Conservation (phyloP, 306 rosid genomes). For the Inga laurina region DNA sequence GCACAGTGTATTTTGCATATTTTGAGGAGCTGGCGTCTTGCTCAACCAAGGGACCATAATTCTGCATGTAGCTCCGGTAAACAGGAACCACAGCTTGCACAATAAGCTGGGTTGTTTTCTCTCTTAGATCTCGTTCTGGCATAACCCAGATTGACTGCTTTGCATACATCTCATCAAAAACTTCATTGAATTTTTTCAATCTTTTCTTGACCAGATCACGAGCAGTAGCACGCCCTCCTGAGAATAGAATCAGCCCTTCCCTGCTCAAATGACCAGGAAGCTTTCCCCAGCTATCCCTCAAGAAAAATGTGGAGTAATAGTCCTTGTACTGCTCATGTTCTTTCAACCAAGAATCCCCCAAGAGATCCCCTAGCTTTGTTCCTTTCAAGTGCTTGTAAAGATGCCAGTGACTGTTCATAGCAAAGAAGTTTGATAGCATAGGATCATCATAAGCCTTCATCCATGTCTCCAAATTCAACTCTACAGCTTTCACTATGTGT, state of each 20-base stretch:
- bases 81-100: conserved; percentile 97
- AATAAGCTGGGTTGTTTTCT: conserved; percentile 83
- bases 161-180: conserved; percentile 77
- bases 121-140: conserved; percentile 78
- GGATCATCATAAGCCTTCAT: conserved; percentile 74
- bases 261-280: conserved; percentile 91
- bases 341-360: conserved; percentile 68
- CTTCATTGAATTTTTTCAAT: conserved; percentile 84
- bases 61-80: conserved; percentile 98
- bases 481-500: conserved; percentile 78
- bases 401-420: conserved; percentile 95
- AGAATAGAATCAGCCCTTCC: conserved; percentile 92
- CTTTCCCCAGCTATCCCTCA: conserved; percentile 94
- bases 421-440: conserved; percentile 64
- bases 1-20: conserved; percentile 85
- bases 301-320: conserved; percentile 58
- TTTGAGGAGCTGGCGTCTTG: conserved; percentile 81
- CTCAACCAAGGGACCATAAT: conserved; percentile 97
- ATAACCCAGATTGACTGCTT: conserved; percentile 81
- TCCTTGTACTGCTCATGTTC: conserved; percentile 88
- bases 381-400: conserved; percentile 81
- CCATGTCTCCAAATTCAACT: conserved; percentile 76
- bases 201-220: conserved; percentile 98
- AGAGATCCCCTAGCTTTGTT: conserved; percentile 76
- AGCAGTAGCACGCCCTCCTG: conserved; percentile 98